Base-by-base conservation (phyloP, 495 filamentous ascomycete species). In the Neurospora africana region DNA sequence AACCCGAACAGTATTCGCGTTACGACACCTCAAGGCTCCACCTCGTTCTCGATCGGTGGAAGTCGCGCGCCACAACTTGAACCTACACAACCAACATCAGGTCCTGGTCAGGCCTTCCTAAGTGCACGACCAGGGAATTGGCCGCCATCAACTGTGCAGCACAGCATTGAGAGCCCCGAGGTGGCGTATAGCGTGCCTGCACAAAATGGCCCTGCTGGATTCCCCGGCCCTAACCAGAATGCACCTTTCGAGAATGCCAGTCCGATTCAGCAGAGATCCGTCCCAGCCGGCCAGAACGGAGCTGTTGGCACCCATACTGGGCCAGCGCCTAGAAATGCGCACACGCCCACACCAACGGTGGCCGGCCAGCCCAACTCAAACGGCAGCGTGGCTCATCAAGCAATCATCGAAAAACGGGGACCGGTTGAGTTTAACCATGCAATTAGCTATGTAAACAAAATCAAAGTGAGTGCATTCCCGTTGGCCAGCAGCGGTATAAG, bases 341-440 rank as follows among this genome's bases (percentile, higher is more conserved):
- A 85, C 68, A 88, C 86, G 15, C 86, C 86, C 5, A 86, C 85
- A 21, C 86, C 86, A 7, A 75, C 79, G 38, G 53, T 65, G 53
- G 78, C 79, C 19, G 80, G 78, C 1, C 82, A 80, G 61, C 77
- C 79, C 37, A 76, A 71, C 30, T 78, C 84, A 73, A 86, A 82
- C 71, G 83, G 83, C 5, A 76, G 71, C 40, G 79, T 80, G n/a
- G 81, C 77, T 13, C 81, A 83, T 68, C 91, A 91, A 71, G 81
- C 85, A 5, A 75, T 78, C 19, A 79, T 92, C 72, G 93, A 94
- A 81, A 95, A 95, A 82, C 87, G 93, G 72, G 93, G 94, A 13
- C 96, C 96, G 15, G 96, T 99, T 3, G 96, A 99, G 78, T 99
- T 99, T 83, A 99, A 99, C 81, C 96, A 99, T 83, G 96, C 96